phyloP scores from a whole-genome alignment of 768 basidiomycete genomes.

The Suillus weaverae region DNA sequence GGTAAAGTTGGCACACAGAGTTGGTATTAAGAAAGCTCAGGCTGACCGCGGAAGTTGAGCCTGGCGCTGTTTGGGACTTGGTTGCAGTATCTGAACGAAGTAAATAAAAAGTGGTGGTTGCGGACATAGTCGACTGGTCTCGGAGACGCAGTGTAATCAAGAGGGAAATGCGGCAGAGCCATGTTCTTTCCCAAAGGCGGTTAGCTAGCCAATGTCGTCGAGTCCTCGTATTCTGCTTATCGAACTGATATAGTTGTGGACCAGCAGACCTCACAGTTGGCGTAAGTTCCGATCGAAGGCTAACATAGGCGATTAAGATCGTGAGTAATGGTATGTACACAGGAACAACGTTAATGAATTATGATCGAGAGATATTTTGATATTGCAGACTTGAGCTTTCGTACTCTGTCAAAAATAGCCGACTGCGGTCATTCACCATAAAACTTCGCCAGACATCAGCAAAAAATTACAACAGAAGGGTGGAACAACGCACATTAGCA shows the following conservation, averaged over 20 bases:
- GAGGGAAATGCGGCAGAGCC: too few species aligned
- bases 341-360: slow-evolving; percentile 20
- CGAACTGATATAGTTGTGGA: background rate
- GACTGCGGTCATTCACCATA: slow-evolving; percentile 73
- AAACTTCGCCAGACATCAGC: slow-evolving; percentile 47
- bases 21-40: background rate
- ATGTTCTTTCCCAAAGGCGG: background rate
- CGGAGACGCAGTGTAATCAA: background rate
- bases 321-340: slow-evolving; percentile 1
- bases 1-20: background rate
- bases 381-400: slow-evolving; percentile 74
- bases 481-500: slow-evolving; percentile 62
- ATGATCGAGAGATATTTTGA: slow-evolving; percentile 81
- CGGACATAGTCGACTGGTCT: background rate
- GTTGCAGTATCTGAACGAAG: background rate
- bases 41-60: background rate
- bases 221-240: background rate
- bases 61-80: background rate
- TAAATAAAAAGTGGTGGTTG: background rate
- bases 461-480: background rate
- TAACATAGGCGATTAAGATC: background rate
- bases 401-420: slow-evolving; percentile 78
- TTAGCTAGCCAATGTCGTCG: background rate
- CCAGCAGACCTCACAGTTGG: background rate
- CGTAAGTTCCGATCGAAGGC: background rate